Conservation (phyloP, 1,284 basidiomycete genomes). For the Trichosporon sp. region DNA sequence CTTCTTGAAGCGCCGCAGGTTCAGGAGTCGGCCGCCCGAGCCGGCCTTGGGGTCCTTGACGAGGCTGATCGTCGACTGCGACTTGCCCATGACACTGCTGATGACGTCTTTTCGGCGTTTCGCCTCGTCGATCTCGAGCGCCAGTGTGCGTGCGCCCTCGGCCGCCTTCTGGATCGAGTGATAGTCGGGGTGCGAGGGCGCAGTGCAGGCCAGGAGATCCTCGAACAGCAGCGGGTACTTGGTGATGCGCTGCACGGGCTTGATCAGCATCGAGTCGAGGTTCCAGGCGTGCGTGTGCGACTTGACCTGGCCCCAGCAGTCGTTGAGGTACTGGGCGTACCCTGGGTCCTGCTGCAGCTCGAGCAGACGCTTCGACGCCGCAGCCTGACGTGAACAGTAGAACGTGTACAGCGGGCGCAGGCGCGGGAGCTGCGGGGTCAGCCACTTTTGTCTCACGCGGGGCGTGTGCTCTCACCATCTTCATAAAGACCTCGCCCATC, state of each 20-base stretch:
- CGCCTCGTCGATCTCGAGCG: constrained; percentile 79
- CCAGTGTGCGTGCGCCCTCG: constrained; percentile 67
- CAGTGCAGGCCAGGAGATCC: constrained; percentile 74
- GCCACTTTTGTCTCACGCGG: neutral
- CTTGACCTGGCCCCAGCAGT: constrained; percentile 65
- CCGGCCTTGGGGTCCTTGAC: constrained; percentile 14
- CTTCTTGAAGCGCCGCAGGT: constrained; percentile 45
- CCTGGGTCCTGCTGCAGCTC: constrained; percentile 41
- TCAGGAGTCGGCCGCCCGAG: constrained; percentile 20
- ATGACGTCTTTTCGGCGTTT: constrained; percentile 79
- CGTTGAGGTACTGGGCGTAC: constrained; percentile 60
- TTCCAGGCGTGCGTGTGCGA: constrained; percentile 87
- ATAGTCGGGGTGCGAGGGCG: constrained; percentile 69
- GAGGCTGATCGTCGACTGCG: constrained; percentile 19
- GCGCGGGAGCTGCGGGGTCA: constrained; percentile 61
- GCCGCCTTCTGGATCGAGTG: constrained; percentile 63
- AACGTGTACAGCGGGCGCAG: constrained; percentile 73
- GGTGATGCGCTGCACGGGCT: constrained; percentile 84
- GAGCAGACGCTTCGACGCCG: constrained; percentile 65
- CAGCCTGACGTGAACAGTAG: constrained; percentile 82
- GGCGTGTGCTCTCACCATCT: constrained; percentile 56
- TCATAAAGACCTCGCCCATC: constrained; percentile 72
- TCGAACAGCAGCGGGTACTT: constrained; percentile 84
- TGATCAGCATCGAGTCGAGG: constrained; percentile 76
- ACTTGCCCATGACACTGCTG: constrained; percentile 50